phyloP scores from a whole-genome alignment of 2,329 filamentous ascomycete genomes.

The Fusarium dimerum region DNA sequence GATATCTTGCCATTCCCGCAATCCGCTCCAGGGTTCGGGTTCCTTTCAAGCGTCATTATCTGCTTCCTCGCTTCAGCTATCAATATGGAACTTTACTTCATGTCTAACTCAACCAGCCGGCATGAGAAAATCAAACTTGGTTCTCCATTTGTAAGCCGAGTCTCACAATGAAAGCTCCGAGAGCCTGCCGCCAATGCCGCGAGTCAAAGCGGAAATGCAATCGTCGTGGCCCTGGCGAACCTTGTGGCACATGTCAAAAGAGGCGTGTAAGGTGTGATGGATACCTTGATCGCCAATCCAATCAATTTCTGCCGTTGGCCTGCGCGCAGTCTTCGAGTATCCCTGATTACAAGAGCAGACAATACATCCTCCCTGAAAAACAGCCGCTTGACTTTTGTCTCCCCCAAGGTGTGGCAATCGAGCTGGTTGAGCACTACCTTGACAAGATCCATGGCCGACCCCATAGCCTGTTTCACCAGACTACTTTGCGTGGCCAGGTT shows the following conservation, averaged over 20 bases:
- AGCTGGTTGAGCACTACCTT: slow-evolving; percentile 11
- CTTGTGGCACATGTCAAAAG: neutral
- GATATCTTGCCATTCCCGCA: no score
- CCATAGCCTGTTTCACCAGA: slow-evolving; percentile 15
- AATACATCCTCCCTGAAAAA: neutral
- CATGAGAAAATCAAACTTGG: no score
- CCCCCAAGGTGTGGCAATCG: neutral
- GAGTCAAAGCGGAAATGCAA: neutral
- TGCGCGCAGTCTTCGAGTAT: neutral
- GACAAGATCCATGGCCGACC: slow-evolving; percentile 12
- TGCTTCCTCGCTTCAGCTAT: no score
- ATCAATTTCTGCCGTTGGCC: neutral
- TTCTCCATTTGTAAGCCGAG: neutral
- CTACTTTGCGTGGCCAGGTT: neutral
- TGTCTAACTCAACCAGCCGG: no score
- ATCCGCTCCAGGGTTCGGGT: no score
- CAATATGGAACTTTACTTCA: no score
- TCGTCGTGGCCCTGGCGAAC: neutral
- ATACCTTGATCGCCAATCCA: neutral
- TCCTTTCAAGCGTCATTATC: no score
- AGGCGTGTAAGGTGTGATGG: neutral
- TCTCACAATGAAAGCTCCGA: neutral
- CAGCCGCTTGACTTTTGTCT: neutral
- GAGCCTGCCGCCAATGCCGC: neutral
- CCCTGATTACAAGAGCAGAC: neutral